phyloP scores from a whole-genome alignment of 2,329 filamentous ascomycete species.

The Fusarium sp. region DNA sequence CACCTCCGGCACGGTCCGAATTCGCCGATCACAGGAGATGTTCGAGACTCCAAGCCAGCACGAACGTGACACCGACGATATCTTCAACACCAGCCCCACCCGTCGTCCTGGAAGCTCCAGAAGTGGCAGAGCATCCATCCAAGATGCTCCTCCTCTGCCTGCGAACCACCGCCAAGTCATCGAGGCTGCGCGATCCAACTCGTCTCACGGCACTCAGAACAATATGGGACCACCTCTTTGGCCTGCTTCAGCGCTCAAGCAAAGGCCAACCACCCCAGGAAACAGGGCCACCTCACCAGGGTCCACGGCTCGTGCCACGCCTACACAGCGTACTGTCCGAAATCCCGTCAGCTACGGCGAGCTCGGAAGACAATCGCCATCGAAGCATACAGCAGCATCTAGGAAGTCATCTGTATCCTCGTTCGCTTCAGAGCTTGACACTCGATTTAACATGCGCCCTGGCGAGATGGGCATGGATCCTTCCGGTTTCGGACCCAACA shows the following conservation, averaged over 20 bases:
- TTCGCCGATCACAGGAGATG: slow-evolving; percentile 61
- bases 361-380: slow-evolving; percentile 60
- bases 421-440: slow-evolving; percentile 93
- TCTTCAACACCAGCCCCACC: slow-evolving; percentile 49
- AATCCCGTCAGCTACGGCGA: slow-evolving; percentile 58
- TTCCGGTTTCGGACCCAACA: slow-evolving; percentile 73
- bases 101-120: slow-evolving; percentile 77
- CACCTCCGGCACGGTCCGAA: slow-evolving; percentile 54
- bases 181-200: slow-evolving; percentile 75
- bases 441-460: slow-evolving; percentile 81
- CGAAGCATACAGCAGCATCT: slow-evolving; percentile 48
- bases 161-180: slow-evolving; percentile 85
- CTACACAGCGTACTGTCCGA: slow-evolving; percentile 64
- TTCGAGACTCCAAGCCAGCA: slow-evolving; percentile 55
- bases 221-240: slow-evolving; percentile 86
- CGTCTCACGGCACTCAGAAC: slow-evolving; percentile 57
- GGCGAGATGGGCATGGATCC: slow-evolving; percentile 63
- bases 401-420: slow-evolving; percentile 88
- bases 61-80: slow-evolving; percentile 52
- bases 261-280: slow-evolving; percentile 70
- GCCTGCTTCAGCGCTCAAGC: slow-evolving; percentile 76
- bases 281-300: slow-evolving; percentile 57
- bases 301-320: slow-evolving; percentile 61
- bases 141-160: slow-evolving; percentile 76
- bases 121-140: slow-evolving; percentile 64